These are phyloP conservation scores for Durotheca rogersii DNA, from an alignment of 495 filamentous ascomycete species.

Conservation along the genomic window DNA sequence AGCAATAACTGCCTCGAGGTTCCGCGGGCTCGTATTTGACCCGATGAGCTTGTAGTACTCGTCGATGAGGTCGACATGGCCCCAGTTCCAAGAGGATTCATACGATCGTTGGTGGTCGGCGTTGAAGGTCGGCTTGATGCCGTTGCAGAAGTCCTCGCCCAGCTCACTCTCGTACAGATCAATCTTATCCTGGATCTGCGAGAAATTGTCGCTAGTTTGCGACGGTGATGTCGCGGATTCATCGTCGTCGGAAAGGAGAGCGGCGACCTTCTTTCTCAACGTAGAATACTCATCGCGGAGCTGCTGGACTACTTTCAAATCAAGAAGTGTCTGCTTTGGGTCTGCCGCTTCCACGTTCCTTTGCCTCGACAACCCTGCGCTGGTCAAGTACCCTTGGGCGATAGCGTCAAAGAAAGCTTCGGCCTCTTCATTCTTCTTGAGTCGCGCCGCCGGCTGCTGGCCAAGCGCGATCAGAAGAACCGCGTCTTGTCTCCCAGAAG, in stretches of 20 bases:
- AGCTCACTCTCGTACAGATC: slow-evolving; percentile 83
- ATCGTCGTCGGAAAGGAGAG: slow-evolving; percentile 80
- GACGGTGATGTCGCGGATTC: slow-evolving; percentile 70
- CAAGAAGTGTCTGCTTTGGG: slow-evolving; percentile 76
- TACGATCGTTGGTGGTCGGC: slow-evolving; percentile 80
- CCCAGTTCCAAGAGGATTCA: slow-evolving; percentile 92
- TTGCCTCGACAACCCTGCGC: slow-evolving; percentile 66
- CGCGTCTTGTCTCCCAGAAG: slow-evolving; percentile 77
- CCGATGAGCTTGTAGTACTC: slow-evolving; percentile 93
- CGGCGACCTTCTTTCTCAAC: slow-evolving; percentile 82
- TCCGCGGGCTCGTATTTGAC: slow-evolving; percentile 77
- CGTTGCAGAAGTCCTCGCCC: slow-evolving; percentile 80
- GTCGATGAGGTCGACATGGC: slow-evolving; percentile 78
- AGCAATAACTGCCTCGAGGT: slow-evolving; percentile 8
- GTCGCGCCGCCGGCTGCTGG: slow-evolving; percentile 74
- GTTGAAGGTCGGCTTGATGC: slow-evolving; percentile 81
- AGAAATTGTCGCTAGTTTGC: slow-evolving; percentile 54
- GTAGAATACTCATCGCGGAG: slow-evolving; percentile 49
- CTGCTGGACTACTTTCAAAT: slow-evolving; percentile 72
- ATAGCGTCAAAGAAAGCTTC: slow-evolving; percentile 77
- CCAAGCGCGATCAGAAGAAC: slow-evolving; percentile 76
- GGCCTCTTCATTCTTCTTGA: slow-evolving; percentile 75
- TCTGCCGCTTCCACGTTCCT: slow-evolving; percentile 60
- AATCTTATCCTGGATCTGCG: slow-evolving; percentile 69
- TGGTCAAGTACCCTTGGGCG: slow-evolving; percentile 71